Conservation (phyloP, 306 rosid genomes). For the Arachis hypogaea region DNA sequence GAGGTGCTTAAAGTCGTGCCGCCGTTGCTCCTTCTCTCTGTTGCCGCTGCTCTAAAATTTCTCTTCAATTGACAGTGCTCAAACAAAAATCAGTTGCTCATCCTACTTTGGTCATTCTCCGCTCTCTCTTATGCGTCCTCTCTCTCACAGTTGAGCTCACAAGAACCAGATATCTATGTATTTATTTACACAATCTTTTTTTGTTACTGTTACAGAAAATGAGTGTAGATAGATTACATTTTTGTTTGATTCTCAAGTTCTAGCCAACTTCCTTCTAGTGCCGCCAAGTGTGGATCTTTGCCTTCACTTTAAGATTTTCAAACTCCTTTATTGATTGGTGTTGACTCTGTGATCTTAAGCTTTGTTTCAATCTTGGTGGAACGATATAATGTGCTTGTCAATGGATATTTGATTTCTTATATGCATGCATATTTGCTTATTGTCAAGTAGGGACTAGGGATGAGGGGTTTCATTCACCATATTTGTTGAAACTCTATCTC, state of each 20-base stretch:
- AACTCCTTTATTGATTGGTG: neutral
- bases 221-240: too few species aligned
- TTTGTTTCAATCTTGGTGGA: slow-evolving; percentile 20
- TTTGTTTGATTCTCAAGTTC: slow-evolving; percentile 19
- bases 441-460: slow-evolving; percentile 31
- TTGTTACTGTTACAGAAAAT: neutral
- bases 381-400: slow-evolving; percentile 32
- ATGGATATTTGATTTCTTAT: slow-evolving; percentile 20
- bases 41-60: too few species aligned
- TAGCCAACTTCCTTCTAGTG: neutral
- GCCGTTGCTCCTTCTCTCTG: too few species aligned
- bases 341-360: slow-evolving; percentile 36
- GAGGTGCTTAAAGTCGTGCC: too few species aligned
- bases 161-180: slow-evolving; percentile 23
- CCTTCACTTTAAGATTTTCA: slow-evolving; percentile 32
- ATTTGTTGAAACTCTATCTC: slow-evolving; percentile 44
- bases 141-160: slow-evolving; percentile 18
- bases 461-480: slow-evolving; percentile 43
- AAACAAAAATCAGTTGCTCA: too few species aligned
- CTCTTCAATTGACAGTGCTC: too few species aligned
- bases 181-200: slow-evolving; percentile 5
- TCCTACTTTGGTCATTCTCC: slow-evolving; percentile 20
- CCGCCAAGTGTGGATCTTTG: slow-evolving; percentile 15
- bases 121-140: neutral
- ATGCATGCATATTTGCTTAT: slow-evolving; percentile 14